These are phyloP conservation scores for Amanita polypyramis DNA, from an alignment of 768 basidiomycete genomes.

Conservation along the genomic window DNA sequence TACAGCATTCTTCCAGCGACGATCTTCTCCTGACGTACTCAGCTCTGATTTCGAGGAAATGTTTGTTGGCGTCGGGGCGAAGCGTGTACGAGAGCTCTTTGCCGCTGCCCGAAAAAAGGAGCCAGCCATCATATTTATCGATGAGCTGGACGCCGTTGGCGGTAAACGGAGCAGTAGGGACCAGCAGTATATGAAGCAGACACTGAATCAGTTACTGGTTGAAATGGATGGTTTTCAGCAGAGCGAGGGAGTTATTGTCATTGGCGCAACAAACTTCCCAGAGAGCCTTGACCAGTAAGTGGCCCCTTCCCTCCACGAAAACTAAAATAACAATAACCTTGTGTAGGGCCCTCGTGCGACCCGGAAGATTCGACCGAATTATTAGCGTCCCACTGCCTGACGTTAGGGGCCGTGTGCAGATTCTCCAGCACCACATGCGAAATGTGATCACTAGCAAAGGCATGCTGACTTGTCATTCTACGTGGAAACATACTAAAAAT, in stretches of 20 bases:
- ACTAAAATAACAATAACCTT: constrained; percentile 1
- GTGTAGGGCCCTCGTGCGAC: constrained; percentile 81
- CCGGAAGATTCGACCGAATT: constrained; percentile 91
- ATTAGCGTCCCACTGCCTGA: constrained; percentile 94
- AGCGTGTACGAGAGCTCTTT: constrained; percentile 92
- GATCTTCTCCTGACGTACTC: constrained; percentile 6
- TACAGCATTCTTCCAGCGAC: not conserved
- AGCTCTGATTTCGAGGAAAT: constrained; percentile 97
- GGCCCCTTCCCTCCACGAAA: constrained; percentile 6
- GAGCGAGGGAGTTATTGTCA: constrained; percentile 88
- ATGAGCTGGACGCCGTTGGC: constrained; percentile 91
- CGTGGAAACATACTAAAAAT: constrained; percentile 11
- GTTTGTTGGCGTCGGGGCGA: constrained; percentile 93
- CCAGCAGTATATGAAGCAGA: constrained; percentile 87
- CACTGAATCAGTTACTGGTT: constrained; percentile 90
- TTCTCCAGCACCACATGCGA: constrained; percentile 85
- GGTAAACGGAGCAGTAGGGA: constrained; percentile 77
- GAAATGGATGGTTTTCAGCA: constrained; percentile 98
- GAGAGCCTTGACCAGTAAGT: constrained; percentile 82
- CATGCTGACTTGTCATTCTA: constrained; percentile 15
- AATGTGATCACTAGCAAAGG: constrained; percentile 56
- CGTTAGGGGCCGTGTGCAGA: constrained; percentile 86
- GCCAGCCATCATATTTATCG: constrained; percentile 97
- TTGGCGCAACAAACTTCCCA: constrained; percentile 97
- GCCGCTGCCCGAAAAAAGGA: constrained; percentile 88